Base-by-base conservation (phyloP, 108 stramenopile species). In the Pinguiococcus pyrenoidosus region DNA sequence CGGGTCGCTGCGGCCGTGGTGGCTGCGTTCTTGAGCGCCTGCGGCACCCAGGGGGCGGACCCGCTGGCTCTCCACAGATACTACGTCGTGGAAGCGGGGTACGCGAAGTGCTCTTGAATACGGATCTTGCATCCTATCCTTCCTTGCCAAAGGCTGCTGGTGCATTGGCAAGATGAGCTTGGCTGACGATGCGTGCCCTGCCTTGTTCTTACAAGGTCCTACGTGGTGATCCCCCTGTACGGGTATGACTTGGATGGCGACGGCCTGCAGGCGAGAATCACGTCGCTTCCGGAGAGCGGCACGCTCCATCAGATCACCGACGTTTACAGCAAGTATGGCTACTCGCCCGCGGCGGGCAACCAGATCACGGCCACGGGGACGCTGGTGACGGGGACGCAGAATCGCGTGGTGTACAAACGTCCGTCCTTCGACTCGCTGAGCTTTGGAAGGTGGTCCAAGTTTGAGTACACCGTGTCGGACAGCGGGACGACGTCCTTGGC, bases 261-360 rank as follows among this genome's bases (percentile, higher is more conserved):
- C 30, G 44, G 45, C 12, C 54, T 55, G 12, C 44, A 27, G n/a
- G 71, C 71, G 27, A 66, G 44, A 0, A 63, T 79, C 51, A 66
- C 73, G 20, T 63, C 60, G 4, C 35, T 75, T 0, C 78, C 78
- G 23, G 36, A 32, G 9, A n/a, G 52, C 6, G 78, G 78, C 0
- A 50, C 29, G 2, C 54, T 80, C 10, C 55, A 62, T 32, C 76
- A 80, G 52, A 53, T 72, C 8, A 53, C 71, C 21, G 46, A 77
- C 18, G 63, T 80, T 4, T 77, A 56, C 48, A 44, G 64, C 23
- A 60, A 61, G n/a, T 72, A 77, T 51, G 78, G 76, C 20, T 77
- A 77, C 44, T 71, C 71, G 37, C 78, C 78, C 34, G 75, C 74
- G 38, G 37, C 46, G 10, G 75, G 73, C 37, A 35, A 21, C 12